Evolutionary conservation across 441 rosid genomes (phyloP), one percentile per base, ranked within the genome.

Genomic region (Cnidoscolus chayamansa): DNA sequence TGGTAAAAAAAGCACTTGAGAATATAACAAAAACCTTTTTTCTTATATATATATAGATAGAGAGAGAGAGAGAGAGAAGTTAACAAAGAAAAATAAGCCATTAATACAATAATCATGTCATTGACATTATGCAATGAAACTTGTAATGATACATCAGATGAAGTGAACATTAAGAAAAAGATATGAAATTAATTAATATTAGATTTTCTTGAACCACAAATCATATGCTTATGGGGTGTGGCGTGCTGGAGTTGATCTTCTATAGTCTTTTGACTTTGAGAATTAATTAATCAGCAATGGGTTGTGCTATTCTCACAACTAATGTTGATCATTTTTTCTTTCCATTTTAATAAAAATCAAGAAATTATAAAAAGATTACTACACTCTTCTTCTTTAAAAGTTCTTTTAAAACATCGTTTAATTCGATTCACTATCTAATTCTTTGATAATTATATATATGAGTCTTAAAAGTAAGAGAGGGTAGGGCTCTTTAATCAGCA

Each of bases 401-500:
- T 25, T 25, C 25, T 25, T 25, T 25, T 25, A 25, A 25, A 25
- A 25, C 25, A 25, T 25, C 25, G 25, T 25, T 25, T 25, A 25
- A 25, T 25, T 25, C 25, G 25, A 35, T 35, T 35, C 40, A 35
- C 5, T 35, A 2, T 35, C 4, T 35, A 35, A 35, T 35, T 35
- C 5, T 35, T 35, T 25, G 25, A 25, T 25, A 25, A 25, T 25
- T 25, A 25, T 25, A 25, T 25, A 32, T 40, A 74, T 61, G 82
- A 73, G 60, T 73, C 81, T 17, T 62, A 76, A 76, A 25, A 80
- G 77, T 20, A 63, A 63, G 61, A 58, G 20, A 74, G 5, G 45
- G 53, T 40, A 69, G 4, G 45, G 45, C 45, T 5, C 45, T 40
- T 40, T 7, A 35, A 40, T 40, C 45, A 56, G 19, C 73, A n/a